Base-by-base conservation (phyloP, 192 early-diverging fungal species). In the Podila verticillata region DNA sequence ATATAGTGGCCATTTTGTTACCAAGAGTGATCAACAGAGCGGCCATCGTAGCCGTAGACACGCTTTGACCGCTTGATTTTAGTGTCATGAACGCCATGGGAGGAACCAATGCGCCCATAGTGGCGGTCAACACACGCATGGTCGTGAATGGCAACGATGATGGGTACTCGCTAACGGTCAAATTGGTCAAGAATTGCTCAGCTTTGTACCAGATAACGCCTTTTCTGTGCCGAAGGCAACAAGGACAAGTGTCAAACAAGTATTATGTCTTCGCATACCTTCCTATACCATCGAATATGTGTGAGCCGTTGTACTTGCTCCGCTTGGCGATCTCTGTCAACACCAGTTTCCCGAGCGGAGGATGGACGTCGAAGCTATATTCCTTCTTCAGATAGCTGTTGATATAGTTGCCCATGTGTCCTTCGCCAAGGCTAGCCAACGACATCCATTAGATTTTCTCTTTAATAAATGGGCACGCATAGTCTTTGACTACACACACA, bases 321-420 rank as follows among this genome's bases (percentile, higher is more conserved):
- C 29, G 1, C 26, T 60, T 60, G 58, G 58, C 58, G 30, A 31
- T 20, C 3, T 60, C 3, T 60, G 58, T 32, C 58, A 60, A 8
- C 28, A 60, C 12, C 15, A 60, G 58, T 32, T 30, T 24, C 17
- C 58, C 58, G 58, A 60, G 58, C 3, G 58, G 58, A 30, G 58
- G 58, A 60, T 60, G 58, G 58, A 60, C 30, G 26, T 60, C 58
- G 26, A 60, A 60, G 28, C 29, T 28, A 29, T 30, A 60, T 13
- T 60, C 58, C 12, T 32, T 3, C 58, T 28, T 32, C 22, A 60
- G 26, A 19, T 60, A 60, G 28, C 58, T 32, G 30, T 60, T 60
- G 28, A 60, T 7, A 29, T 28, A 30, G 6, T 60, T 28, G 7
- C 22, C 58, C 26, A 60, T 28, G 58, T 60, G 30, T 19, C 28